Evolutionary conservation across 2,329 filamentous ascomycete genomes (phyloP), one percentile per base, ranked within the genome.

Genomic region (Neopestalotiopsis clavispora): DNA sequence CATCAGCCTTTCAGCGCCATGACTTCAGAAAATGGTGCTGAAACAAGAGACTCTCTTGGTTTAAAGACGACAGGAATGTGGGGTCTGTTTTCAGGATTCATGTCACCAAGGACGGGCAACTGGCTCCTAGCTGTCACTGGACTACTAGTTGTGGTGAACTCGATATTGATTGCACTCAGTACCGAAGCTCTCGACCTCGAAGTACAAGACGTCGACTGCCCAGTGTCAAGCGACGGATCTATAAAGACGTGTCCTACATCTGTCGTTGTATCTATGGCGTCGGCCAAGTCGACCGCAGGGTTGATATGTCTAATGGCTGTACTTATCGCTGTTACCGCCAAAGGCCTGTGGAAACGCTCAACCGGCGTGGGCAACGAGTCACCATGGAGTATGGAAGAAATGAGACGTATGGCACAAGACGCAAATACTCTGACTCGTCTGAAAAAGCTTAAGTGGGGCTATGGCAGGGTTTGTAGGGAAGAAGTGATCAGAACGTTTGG

Each of bases 1-100:
- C 80, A 82, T 65, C 76, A 78, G 28, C 84, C 83, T 1, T 85
- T 85, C 71, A 80, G 82, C 65, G 78, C 81, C 1, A 74, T 87
- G 2, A 75, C 80, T 5, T 75, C 73, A 9, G 71, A 75, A 0
- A 72, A 75, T 0, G 84, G 84, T 4, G 81, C 81, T 0, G 65
- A 73, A 0, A 84, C 84, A 0, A 71, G 73, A 0, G 78, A 85
- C 40, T 84, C 84, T 0, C 72, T 86, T 20, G 81, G 79, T 10
- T 75, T 85, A 4, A 77, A 81, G 66, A 84, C 83, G 49, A 76
- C 76, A 9, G 81, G 83, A 0, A 70, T 80, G 64, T 75, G 76
- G 62, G 79, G 78, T 9, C 73, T 84, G 7, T 42, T 79, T 0
- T 73, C 76, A 0, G 81, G 83, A 0, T 71, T 82, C n/a, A 69